phyloP scores from a whole-genome alignment of 2,329 filamentous ascomycete genomes.

The Venturia asperata region DNA sequence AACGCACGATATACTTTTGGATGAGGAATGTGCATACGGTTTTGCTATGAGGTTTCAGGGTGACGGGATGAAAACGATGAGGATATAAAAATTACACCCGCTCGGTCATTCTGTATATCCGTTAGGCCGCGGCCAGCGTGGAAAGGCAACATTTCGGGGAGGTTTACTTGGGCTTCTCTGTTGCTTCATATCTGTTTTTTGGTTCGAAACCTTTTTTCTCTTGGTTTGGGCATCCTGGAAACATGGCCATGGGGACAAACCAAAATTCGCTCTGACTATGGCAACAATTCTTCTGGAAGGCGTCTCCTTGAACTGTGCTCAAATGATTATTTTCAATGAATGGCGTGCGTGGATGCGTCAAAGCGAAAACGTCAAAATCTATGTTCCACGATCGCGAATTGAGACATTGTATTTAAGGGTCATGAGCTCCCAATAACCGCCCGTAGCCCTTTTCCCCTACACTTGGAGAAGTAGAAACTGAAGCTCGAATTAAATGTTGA shows the following conservation, averaged over 20 bases:
- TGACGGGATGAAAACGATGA: not conserved
- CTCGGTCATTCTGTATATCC: not conserved
- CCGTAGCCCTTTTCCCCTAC: too few relatives aligned
- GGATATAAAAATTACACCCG: not conserved
- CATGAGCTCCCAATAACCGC: too few relatives aligned
- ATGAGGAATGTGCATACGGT: not conserved
- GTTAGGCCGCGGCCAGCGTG: not conserved
- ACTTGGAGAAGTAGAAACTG: too few relatives aligned
- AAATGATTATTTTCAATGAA: not conserved
- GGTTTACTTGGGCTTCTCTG: not conserved
- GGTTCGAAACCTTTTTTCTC: not conserved
- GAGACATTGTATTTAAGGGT: too few relatives aligned
- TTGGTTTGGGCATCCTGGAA: constrained; percentile 1
- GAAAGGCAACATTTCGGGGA: not conserved
- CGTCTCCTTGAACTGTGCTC: not conserved
- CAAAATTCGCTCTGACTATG: not conserved
- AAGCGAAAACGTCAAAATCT: not conserved
- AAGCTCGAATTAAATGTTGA: not conserved
- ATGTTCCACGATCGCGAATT: too few relatives aligned
- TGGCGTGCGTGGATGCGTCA: not conserved
- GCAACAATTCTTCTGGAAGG: not conserved
- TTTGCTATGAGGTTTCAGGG: not conserved
- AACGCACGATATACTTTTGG: not conserved
- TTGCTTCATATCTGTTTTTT: not conserved
- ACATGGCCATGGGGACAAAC: not conserved